These are phyloP conservation scores for Alloascoidea africana DNA, from an alignment of 805 yeast species.

Conservation along the genomic window DNA sequence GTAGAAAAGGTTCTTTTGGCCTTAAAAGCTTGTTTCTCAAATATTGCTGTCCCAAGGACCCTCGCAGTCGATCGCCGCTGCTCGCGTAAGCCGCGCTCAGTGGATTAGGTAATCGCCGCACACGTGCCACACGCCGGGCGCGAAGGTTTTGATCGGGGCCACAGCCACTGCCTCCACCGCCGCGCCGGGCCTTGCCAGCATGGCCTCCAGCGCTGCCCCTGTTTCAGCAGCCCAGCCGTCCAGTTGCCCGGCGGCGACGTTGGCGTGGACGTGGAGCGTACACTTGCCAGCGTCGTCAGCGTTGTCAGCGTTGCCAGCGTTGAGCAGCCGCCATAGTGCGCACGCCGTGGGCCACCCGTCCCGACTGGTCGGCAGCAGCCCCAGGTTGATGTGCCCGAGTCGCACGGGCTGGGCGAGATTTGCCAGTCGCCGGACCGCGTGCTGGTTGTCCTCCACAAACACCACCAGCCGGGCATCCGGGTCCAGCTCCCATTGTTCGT, in stretches of 20 bases:
- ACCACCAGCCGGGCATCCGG: constrained; percentile 24
- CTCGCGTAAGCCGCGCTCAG: not conserved
- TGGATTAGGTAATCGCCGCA: constrained; percentile 29
- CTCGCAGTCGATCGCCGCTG: not conserved
- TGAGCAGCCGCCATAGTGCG: constrained; percentile 8
- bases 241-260: constrained; percentile 34
- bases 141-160: constrained; percentile 68
- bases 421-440: constrained; percentile 29
- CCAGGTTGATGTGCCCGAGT: constrained; percentile 75
- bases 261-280: constrained; percentile 57
- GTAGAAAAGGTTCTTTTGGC: not conserved
- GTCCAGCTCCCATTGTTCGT: constrained; percentile 18
- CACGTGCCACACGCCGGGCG: constrained; percentile 77
- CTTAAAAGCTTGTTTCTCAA: not conserved
- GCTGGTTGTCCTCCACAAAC: constrained; percentile 50
- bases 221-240: constrained; percentile 16
- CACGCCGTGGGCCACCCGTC: constrained; percentile 41
- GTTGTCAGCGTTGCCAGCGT: constrained; percentile 2
- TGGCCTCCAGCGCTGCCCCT: constrained; percentile 6
- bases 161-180: constrained; percentile 11
- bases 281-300: constrained; percentile 13
- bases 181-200: not conserved
- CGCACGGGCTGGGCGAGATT: too few species aligned
- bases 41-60: not conserved
- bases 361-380: constrained; percentile 59